Conservation (phyloP, 768 basidiomycete genomes). For the Naganishia friedmannii region DNA sequence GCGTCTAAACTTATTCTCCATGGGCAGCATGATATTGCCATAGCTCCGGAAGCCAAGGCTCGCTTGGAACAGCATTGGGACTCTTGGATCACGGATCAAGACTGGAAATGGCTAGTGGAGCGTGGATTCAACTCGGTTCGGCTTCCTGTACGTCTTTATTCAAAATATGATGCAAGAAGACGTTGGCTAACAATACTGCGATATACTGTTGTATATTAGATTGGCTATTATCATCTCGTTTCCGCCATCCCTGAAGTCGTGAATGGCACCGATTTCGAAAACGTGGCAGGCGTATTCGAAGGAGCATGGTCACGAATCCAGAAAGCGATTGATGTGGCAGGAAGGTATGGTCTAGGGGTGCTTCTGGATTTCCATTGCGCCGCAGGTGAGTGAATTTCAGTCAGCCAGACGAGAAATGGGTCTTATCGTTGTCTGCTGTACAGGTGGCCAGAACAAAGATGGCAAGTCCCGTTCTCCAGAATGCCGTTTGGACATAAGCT, state of each 20-base stretch:
- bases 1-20: background rate
- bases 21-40: conserved; percentile 56
- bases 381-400: conserved; percentile 57
- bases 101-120: conserved; percentile 66
- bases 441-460: conserved; percentile 50
- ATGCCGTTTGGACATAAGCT: background rate
- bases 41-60: conserved; percentile 56
- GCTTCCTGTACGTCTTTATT: conserved; percentile 58
- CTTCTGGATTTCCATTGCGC: conserved; percentile 80
- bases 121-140: conserved; percentile 63
- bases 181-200: background rate
- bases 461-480: conserved; percentile 31
- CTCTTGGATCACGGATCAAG: conserved; percentile 74
- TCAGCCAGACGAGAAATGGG: too few species aligned
- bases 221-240: conserved; percentile 78
- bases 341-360: conserved; percentile 68
- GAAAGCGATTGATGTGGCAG: conserved; percentile 61
- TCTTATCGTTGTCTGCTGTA: conserved; percentile 60
- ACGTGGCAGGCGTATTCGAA: conserved; percentile 56
- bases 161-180: background rate
- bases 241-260: conserved; percentile 71
- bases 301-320: conserved; percentile 71
- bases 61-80: conserved; percentile 71
- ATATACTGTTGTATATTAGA: conserved; percentile 38
- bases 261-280: conserved; percentile 65